Evolutionary conservation across 805 yeast genomes (phyloP), one percentile per base, ranked within the genome.

Genomic region (Saccharomycopsis amapae): DNA sequence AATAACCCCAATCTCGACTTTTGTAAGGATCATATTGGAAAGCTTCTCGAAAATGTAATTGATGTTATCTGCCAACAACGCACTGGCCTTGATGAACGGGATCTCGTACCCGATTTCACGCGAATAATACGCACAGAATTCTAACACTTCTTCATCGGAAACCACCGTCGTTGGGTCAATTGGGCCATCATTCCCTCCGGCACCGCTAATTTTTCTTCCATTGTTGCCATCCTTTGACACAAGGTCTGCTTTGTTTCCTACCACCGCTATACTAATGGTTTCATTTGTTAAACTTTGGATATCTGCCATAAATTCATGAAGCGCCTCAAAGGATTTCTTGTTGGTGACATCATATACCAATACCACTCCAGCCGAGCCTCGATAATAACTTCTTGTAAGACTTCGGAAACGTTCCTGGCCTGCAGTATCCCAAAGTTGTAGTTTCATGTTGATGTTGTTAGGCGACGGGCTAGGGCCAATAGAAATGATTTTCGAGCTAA

Each of bases 1-100:
- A 5, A 73, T 56, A 3, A 54, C 58, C 1, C 78, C 79, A 24
- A 67, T 56, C 51, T 74, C 77, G 13, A 74, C 62, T 54, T 71
- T 71, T 1, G 75, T 62, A 24, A 72, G 53, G 2, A 74, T 67
- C 53, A 64, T 64, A 24, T 59, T 59, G 1, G 73, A 62, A 17
- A 74, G 40, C 15, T 59, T 55, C 13, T 60, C 56, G 44, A 74
- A 74, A 1, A 69, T 64, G 10, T 63, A 63, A n/a, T 60, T 61
- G 3, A 73, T 62, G 39, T 69, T 66, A n/a, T 56, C 56, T 4
- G 74, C 73, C 1, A 64, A 55, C 24, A 60, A 48, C 2, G 78
- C 75, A 24, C 75, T 69, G 1, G 68, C 56, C 42, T 60, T 56
- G 23, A 73, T 49, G 28, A 63, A 62, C 31, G 70, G 68, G 20